Evolutionary conservation across 495 filamentous ascomycete genomes (phyloP), one percentile per base, ranked within the genome.

Genomic region (Beverwykella pulmonaria): DNA sequence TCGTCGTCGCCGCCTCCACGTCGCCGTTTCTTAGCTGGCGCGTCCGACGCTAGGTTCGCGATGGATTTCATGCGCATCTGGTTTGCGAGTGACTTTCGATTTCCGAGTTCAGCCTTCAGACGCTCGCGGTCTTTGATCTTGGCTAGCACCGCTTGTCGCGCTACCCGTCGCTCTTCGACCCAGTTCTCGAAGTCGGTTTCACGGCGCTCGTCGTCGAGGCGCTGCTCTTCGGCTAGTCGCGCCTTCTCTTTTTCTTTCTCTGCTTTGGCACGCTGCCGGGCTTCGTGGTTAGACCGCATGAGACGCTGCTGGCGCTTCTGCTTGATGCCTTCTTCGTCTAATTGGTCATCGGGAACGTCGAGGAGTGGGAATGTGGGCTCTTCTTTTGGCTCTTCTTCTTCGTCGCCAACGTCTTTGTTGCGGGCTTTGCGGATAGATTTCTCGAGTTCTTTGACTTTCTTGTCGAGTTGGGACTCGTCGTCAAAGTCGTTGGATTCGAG

Each of bases 21-120:
- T 12, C 90, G 83, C 25, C 94, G 84, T 75, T 92, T 92, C 60
- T 86, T 86, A 5, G 78, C 77, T 0, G 93, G 93, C 20, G 87
- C 87, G 76, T 98, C 94, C 0, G 93, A 92, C 17, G 94, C 94
- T 1, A 98, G 88, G 69, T 96, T 97, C 44, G 94, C 95, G n/a
- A 98, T 88, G 17, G 86, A 92, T 78, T 98, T 97, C 94, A 98
- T 98, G 29, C 94, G 90, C 80, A 94, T 92, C 71, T 97, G 94
- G 59, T 87, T 92, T 12, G 95, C 95, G 12, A 97, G 84, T 0
- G 92, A 97, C 75, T 98, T 98, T 65, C 94, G 90, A 75, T 98
- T 97, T 26, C 92, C 92, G 0, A 97, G 83, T 71, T 98, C 94
- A 0, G 90, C 89, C 76, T 94, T 96, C 57, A 97, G 83, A 23